phyloP scores from a whole-genome alignment of 441 rosid genomes.

The Pelargonium exstipulatum region DNA sequence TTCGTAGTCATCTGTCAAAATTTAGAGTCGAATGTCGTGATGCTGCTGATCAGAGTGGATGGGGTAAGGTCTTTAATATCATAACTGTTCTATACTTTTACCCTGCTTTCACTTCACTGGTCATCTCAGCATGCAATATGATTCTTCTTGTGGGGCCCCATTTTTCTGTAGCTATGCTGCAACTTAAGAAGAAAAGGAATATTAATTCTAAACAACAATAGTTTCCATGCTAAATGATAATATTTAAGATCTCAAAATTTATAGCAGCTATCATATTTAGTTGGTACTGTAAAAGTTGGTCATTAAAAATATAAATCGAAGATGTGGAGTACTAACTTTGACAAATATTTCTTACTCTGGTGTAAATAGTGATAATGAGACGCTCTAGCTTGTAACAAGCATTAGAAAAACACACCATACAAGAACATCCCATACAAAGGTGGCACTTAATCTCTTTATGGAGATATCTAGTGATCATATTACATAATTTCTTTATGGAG shows the following conservation, averaged over 20 bases:
- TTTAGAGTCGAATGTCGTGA: conserved; percentile 84
- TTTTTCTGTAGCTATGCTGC: not conserved
- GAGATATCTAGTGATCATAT: not conserved
- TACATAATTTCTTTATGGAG: not conserved
- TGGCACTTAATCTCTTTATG: not conserved
- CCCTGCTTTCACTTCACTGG: not conserved
- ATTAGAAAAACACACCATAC: not conserved
- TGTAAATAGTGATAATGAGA: not conserved
- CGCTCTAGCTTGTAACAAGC: not conserved
- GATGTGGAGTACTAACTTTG: not conserved
- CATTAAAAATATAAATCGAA: not conserved
- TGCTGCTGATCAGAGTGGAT: conserved; percentile 77
- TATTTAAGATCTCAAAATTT: not conserved
- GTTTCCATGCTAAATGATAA: not conserved
- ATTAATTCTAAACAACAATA: not conserved
- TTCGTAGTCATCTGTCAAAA: conserved; percentile 66
- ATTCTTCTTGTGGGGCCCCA: not conserved
- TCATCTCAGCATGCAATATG: not conserved
- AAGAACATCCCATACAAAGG: not conserved
- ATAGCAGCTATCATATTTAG: not conserved
- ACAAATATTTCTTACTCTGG: not conserved
- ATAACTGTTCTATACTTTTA: conserved; percentile 7
- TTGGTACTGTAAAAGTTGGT: not conserved
- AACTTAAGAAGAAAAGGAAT: not conserved
- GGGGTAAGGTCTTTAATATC: conserved; percentile 53